phyloP scores from a whole-genome alignment of 202 grass and related monocot genomes.

The Setaria italica region DNA sequence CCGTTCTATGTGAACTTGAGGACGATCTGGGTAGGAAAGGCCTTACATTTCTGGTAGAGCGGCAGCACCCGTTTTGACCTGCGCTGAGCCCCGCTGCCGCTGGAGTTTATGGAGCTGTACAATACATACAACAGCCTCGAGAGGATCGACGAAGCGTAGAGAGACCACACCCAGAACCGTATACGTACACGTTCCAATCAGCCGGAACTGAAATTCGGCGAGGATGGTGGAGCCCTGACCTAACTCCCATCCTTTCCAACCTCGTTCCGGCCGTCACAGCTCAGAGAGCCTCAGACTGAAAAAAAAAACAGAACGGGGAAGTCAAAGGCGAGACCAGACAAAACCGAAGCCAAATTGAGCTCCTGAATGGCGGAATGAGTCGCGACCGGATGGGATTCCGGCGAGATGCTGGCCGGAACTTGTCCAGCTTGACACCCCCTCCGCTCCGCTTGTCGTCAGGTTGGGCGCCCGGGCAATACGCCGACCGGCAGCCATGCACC shows the following conservation, averaged over 20 bases:
- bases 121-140: not conserved
- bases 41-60: not conserved
- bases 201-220: constrained; percentile 41
- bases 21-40: not conserved
- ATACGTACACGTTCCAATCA: constrained; percentile 23
- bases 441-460: constrained; percentile 20
- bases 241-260: not conserved
- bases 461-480: constrained; percentile 36
- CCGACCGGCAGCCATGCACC: constrained; percentile 24
- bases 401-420: constrained; percentile 37
- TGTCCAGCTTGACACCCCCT: constrained; percentile 22
- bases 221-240: constrained; percentile 13
- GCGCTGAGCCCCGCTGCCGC: not conserved
- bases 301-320: not conserved
- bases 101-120: constrained; percentile 19
- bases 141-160: not conserved
- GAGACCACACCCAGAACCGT: not conserved
- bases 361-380: constrained; percentile 24
- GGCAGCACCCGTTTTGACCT: constrained; percentile 2
- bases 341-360: constrained; percentile 40
- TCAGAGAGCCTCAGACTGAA: not conserved
- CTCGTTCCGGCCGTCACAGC: not conserved
- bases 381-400: constrained; percentile 1
- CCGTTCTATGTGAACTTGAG: not conserved
- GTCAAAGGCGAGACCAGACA: constrained; percentile 44